Base-by-base conservation (phyloP, 2,329 filamentous ascomycete genomes). In the Fusarium sambucinum region DNA sequence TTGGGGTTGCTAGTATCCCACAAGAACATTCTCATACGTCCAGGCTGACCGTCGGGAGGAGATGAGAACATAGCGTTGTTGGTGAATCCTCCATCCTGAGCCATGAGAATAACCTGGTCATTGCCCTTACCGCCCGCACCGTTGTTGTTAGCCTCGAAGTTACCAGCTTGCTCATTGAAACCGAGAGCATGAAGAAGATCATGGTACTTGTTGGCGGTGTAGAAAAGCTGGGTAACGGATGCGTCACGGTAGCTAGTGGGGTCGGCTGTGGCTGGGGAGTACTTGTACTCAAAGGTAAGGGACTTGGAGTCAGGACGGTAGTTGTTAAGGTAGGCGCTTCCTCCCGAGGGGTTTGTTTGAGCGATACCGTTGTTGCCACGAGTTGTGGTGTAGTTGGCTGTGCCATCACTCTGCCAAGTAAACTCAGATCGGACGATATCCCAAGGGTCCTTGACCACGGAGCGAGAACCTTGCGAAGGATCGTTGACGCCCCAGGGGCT, bases 61-160 rank as follows among this genome's bases (percentile, higher is more conserved):
- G 86, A 86, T 7, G 82, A 80, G 64, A 89, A 88, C 77, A 86
- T 83, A 59, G 87, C 87, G 62, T 89, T 89, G 78, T 89, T 86
- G 2, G 77, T 80, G 17, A 80, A 82, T 0, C 79, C 80, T 30
- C 85, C 86, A 58, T 89, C 87, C 69, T 89, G 87, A 0, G 85
- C 76, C 64, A 87, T 86, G 38, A 88, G 78, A 58, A 86, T 86
- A 37, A 87, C 84, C 44, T 80, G 81, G 68, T 89, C 87, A 51
- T 77, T 78, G 14, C 81, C 86, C 6, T 66, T 42, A 19, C 87
- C 87, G 5, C 86, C 86, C 40, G 79, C 74, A 44, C 81, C 83
- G 63, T 85, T 82, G 79, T 88, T 89, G 78, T 87, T 84, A 53
- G 76, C 71, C 76, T 89, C 82, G 75, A 89, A 89, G 77, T 89